phyloP scores from a whole-genome alignment of 2,329 filamentous ascomycete species.

The Amauroascus verrucosus region DNA sequence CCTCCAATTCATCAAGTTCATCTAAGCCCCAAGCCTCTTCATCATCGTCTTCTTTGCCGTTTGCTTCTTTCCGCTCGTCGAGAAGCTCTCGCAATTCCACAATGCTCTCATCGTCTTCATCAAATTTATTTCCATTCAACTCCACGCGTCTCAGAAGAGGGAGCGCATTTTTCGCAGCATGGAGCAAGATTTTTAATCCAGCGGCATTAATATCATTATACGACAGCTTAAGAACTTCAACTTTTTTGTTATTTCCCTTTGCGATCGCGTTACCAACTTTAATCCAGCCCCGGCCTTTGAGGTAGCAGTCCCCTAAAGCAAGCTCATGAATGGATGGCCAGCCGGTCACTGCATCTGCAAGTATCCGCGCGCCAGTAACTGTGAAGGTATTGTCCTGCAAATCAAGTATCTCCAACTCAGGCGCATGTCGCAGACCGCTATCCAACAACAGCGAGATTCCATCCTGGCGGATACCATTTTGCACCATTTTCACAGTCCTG shows the following conservation, averaged over 20 bases:
- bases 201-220: slow-evolving; percentile 86
- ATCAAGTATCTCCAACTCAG: slow-evolving; percentile 64
- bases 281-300: slow-evolving; percentile 66
- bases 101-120: slow-evolving; percentile 69
- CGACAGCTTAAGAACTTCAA: slow-evolving; percentile 74
- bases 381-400: slow-evolving; percentile 98
- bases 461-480: slow-evolving; percentile 93
- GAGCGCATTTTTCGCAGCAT: slow-evolving; percentile 57
- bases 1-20: slow-evolving; percentile 74
- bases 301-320: slow-evolving; percentile 76
- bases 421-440: slow-evolving; percentile 63
- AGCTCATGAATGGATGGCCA: slow-evolving; percentile 75
- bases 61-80: slow-evolving; percentile 65
- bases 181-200: slow-evolving; percentile 60
- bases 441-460: slow-evolving; percentile 74
- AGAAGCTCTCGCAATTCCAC: slow-evolving; percentile 59
- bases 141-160: slow-evolving; percentile 76
- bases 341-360: slow-evolving; percentile 61
- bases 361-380: slow-evolving; percentile 61
- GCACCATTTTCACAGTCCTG: slow-evolving; percentile 88
- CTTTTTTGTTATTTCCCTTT: slow-evolving; percentile 63
- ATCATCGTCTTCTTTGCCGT: slow-evolving; percentile 49
- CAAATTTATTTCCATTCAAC: slow-evolving; percentile 91
- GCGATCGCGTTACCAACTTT: slow-evolving; percentile 63
- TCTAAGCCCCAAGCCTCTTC: slow-evolving; percentile 81